A percentile compares a stretch with the other conserved stretches of the same genome.
Conservation (phyloP, 805 yeast genomes). For the Metschnikowia sp. region DNA sequence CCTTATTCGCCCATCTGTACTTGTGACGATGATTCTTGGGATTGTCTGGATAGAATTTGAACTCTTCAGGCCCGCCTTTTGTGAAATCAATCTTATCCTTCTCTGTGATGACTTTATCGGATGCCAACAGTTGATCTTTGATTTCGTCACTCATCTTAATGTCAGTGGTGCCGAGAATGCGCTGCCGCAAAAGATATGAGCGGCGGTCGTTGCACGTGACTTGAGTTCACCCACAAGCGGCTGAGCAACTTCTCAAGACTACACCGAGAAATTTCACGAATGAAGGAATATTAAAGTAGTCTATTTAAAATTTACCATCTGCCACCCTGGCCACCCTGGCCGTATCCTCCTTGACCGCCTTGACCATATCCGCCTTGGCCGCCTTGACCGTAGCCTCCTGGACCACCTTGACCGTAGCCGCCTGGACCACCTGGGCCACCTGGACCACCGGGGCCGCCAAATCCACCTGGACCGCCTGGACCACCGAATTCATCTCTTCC, state of each 20-base stretch:
- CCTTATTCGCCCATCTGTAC: slow-evolving; percentile 67
- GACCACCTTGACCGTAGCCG: slow-evolving; percentile 12
- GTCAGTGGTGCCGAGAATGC: background rate
- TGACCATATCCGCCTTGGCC: slow-evolving; percentile 15
- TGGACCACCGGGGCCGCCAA: slow-evolving; percentile 13
- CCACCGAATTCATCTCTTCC: slow-evolving; percentile 3
- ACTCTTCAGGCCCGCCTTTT: slow-evolving; percentile 48
- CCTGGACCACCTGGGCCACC: slow-evolving; percentile 16
- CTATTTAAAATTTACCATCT: slow-evolving; percentile 5
- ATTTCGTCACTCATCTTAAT: slow-evolving; percentile 3
- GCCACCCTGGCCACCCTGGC: slow-evolving; percentile 8
- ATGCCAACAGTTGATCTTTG: background rate
- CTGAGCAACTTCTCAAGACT: background rate
- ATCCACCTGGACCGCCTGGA: slow-evolving; percentile 7
- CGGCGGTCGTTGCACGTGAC: background rate
- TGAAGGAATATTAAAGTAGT: too few species aligned
- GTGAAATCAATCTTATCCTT: slow-evolving; percentile 52
- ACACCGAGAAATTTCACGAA: too few species aligned
- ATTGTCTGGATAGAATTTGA: slow-evolving; percentile 80
- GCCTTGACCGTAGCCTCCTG: slow-evolving; percentile 7
- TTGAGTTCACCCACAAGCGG: background rate
- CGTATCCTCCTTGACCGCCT: background rate
- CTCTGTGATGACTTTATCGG: slow-evolving; percentile 31
- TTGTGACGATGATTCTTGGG: slow-evolving; percentile 73
- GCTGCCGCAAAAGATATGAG: too few species aligned